Evolutionary conservation across 208 protist species (phyloP).

Genomic region (Porcisia hertigi): DNA sequence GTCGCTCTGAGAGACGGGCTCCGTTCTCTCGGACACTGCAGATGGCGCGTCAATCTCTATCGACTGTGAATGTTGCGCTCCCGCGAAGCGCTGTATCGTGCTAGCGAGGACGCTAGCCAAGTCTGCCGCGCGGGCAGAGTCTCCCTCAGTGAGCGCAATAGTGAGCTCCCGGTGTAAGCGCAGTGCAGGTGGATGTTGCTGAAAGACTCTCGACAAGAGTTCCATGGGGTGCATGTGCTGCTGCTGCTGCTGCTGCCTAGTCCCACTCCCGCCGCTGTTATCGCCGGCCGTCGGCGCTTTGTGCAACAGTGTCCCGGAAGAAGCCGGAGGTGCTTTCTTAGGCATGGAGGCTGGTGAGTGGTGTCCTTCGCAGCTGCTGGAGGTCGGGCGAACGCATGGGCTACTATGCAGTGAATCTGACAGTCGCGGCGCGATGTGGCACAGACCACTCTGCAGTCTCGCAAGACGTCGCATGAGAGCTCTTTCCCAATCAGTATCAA

Average conservation of each 20-base stretch:
- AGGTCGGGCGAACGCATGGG: not conserved
- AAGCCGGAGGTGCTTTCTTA: not conserved
- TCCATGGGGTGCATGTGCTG: conserved; percentile 81
- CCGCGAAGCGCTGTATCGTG: conserved; percentile 37
- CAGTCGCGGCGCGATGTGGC: not conserved
- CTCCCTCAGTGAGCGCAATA: conserved; percentile 59
- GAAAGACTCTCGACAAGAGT: conserved; percentile 69
- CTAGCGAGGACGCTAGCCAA: conserved; percentile 63
- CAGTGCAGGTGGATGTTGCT: conserved; percentile 58
- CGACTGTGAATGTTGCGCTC: not conserved
- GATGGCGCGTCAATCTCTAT: not conserved
- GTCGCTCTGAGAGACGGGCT: not conserved
- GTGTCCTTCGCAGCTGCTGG: not conserved
- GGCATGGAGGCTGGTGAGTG: not conserved
- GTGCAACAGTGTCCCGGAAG: not conserved
- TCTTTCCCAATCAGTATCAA: not conserved
- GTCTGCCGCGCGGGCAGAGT: conserved; percentile 62
- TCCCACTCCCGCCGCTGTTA: not conserved
- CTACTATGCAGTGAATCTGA: not conserved
- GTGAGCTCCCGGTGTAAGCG: conserved; percentile 78
- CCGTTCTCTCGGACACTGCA: not conserved
- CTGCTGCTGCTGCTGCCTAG: not conserved
- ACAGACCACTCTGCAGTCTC: not conserved
- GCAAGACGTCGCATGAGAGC: not conserved
- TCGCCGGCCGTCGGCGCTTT: too few relatives aligned